These are phyloP conservation scores for Pseudogymnoascus sp. DNA, from an alignment of 2,329 filamentous ascomycete species.

Conservation along the genomic window DNA sequence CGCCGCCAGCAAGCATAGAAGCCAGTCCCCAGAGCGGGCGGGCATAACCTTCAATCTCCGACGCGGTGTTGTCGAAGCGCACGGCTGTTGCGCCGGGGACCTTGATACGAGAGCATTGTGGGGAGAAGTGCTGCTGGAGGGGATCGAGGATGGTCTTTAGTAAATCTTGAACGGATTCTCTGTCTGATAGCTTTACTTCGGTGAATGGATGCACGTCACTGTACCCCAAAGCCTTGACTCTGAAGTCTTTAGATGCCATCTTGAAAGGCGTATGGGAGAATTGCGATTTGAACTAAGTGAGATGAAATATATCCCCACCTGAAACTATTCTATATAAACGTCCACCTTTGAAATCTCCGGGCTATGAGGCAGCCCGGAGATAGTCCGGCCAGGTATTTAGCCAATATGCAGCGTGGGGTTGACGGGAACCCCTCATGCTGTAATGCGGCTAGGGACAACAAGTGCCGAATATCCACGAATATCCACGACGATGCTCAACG, in stretches of 20 bases:
- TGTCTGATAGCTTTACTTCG: constrained; percentile 42
- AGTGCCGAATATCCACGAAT: background rate
- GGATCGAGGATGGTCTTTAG: constrained; percentile 61
- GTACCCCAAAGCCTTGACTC: constrained; percentile 41
- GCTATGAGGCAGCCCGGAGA: background rate
- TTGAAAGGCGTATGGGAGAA: background rate
- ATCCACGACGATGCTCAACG: background rate
- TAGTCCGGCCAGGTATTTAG: background rate
- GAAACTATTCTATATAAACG: constrained; percentile 2
- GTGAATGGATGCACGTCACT: constrained; percentile 49
- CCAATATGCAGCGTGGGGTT: constrained; percentile 6
- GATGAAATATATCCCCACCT: background rate
- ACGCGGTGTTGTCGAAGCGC: constrained; percentile 68
- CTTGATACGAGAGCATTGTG: constrained; percentile 55
- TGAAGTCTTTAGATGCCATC: background rate
- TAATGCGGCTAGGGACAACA: background rate
- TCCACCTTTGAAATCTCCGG: background rate
- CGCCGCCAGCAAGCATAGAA: constrained; percentile 61
- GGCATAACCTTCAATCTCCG: constrained; percentile 69
- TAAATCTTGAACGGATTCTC: constrained; percentile 52
- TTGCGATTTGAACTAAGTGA: background rate
- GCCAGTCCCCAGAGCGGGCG: constrained; percentile 71
- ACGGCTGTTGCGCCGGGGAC: constrained; percentile 65
- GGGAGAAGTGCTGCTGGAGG: constrained; percentile 65
- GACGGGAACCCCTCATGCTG: background rate